Percentiles rank a stretch among this genome's conserved stretches.
Conservation (phyloP, 2,329 filamentous ascomycete species). For the Pseudogymnoascus destructans region DNA sequence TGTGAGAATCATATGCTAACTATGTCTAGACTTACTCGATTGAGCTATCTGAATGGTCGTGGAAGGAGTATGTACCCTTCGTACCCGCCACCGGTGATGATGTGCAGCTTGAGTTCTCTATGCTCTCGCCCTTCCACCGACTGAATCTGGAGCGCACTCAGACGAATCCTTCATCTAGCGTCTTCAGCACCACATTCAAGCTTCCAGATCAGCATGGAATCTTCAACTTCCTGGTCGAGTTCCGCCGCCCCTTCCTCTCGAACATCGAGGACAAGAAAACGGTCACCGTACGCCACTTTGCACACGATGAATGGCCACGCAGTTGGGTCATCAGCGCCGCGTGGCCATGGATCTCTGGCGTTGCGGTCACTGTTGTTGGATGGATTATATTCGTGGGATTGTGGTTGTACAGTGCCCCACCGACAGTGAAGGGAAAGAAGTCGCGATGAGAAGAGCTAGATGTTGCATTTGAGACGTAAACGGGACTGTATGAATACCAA, state of each 20-base stretch:
- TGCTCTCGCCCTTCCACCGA: conserved; percentile 96
- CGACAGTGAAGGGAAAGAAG: conserved; percentile 30
- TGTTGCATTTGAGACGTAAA: conserved; percentile 5
- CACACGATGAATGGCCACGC: conserved; percentile 90
- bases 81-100: conserved; percentile 53
- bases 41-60: conserved; percentile 73
- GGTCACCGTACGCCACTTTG: conserved; percentile 89
- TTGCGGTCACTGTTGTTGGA: conserved; percentile 68
- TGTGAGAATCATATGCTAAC: not conserved
- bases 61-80: conserved; percentile 65
- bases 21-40: conserved; percentile 34
- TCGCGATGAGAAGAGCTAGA: conserved; percentile 22
- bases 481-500: conserved; percentile 11
- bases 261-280: conserved; percentile 88
- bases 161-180: conserved; percentile 51
- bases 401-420: conserved; percentile 69
- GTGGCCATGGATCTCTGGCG: conserved; percentile 88
- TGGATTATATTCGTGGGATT: conserved; percentile 76
- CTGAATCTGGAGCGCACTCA: conserved; percentile 51
- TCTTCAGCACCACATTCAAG: conserved; percentile 64
- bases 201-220: conserved; percentile 96
- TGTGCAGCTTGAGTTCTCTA: conserved; percentile 92
- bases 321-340: conserved; percentile 82
- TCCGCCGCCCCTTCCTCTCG: conserved; percentile 86
- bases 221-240: conserved; percentile 96